Percentiles rank a stretch among this genome's conserved stretches.
These are phyloP conservation scores for Colletotrichum magnum DNA, from an alignment of 2,329 filamentous ascomycete genomes.

Conservation along the genomic window DNA sequence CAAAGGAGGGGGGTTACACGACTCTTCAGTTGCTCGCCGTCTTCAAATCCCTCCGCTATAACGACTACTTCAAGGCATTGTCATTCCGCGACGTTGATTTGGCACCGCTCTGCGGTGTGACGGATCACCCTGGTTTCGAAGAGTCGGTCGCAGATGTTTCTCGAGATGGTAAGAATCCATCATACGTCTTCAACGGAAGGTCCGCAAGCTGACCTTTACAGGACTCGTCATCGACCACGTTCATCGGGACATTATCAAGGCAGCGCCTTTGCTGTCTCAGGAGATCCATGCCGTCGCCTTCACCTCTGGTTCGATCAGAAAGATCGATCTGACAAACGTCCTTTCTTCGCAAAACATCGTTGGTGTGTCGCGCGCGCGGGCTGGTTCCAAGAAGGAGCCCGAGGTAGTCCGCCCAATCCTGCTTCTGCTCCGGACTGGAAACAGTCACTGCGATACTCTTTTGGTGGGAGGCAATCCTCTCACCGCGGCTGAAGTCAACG, in stretches of 20 bases:
- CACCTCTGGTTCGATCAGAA: constrained; percentile 67
- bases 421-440: constrained; percentile 62
- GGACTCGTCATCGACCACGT: constrained; percentile 38
- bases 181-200: neutral
- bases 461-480: constrained; percentile 65
- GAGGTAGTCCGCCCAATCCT: constrained; percentile 65
- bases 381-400: constrained; percentile 42
- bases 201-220: constrained; percentile 3
- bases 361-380: constrained; percentile 24
- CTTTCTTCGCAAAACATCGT: constrained; percentile 44
- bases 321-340: constrained; percentile 66
- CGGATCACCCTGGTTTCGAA: constrained; percentile 60
- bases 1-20: constrained; percentile 58
- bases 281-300: constrained; percentile 70
- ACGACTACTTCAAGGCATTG: constrained; percentile 72
- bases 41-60: constrained; percentile 69
- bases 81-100: constrained; percentile 69
- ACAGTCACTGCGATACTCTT: constrained; percentile 66
- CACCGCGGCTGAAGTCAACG: constrained; percentile 61
- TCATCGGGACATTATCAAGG: constrained; percentile 44
- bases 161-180: constrained; percentile 60
- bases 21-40: constrained; percentile 69
- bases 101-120: constrained; percentile 54
- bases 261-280: constrained; percentile 67
- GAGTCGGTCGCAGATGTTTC: constrained; percentile 66